Percentiles rank a stretch among this genome's conserved stretches.
Evolutionary conservation across 352 stramenopile genomes (phyloP).

Genomic region (Albugo laibachii): DNA sequence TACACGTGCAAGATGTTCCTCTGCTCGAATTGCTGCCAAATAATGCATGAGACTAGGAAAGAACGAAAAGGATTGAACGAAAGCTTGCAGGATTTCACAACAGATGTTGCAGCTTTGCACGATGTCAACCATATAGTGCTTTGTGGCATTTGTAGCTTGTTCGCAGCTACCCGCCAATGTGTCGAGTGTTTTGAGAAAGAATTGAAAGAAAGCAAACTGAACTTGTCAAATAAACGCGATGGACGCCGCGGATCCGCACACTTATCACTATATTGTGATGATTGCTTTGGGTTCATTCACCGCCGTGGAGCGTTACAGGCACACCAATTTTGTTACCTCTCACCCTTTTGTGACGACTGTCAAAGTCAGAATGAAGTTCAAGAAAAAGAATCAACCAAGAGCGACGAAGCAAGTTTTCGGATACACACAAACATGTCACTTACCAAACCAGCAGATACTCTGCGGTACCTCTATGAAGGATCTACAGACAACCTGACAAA

Average conservation of each 20-base stretch:
- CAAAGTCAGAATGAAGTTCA: no score
- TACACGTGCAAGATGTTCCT: slow-evolving; percentile 39
- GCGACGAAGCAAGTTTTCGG: no score
- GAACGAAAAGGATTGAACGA: slow-evolving; percentile 4
- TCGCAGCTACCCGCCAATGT: slow-evolving; percentile 32
- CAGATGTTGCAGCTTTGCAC: slow-evolving; percentile 3
- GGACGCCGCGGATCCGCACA: background rate
- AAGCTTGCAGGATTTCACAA: slow-evolving; percentile 2
- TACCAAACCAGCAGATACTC: no score
- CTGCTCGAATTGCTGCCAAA: slow-evolving; percentile 17
- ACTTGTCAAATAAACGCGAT: background rate
- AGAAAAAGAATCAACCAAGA: no score
- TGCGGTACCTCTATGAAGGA: no score
- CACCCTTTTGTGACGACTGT: no score
- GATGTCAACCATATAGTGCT: slow-evolving; percentile 19
- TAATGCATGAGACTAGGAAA: slow-evolving; percentile 20
- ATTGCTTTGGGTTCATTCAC: slow-evolving; percentile 39
- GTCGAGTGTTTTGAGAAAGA: slow-evolving; percentile 12
- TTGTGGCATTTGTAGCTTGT: slow-evolving; percentile 42
- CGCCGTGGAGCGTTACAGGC: slow-evolving; percentile 18
- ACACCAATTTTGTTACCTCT: slow-evolving; percentile 12
- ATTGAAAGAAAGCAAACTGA: slow-evolving; percentile 1
- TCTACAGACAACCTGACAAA: no score
- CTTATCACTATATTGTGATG: slow-evolving; percentile 21
- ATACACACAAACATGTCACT: no score